Conservation (phyloP, 108 stramenopile species). For the Aurantiochytrium sp. region DNA sequence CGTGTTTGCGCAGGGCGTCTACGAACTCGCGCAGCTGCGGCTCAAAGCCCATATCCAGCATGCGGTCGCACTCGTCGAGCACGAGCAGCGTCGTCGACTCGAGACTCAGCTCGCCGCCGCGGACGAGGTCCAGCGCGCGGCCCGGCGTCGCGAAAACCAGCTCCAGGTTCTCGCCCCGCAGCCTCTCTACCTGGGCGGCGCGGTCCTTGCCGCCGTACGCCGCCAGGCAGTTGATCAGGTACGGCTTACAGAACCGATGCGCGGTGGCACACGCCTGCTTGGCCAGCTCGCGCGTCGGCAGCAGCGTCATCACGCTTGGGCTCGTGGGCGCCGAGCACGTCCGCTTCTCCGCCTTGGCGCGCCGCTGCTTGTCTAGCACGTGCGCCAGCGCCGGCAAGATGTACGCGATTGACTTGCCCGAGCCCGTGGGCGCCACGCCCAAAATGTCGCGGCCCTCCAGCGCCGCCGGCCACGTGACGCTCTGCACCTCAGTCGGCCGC, state of each 20-base stretch:
- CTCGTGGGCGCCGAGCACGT: slow-evolving; percentile 41
- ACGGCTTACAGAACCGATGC: slow-evolving; percentile 84
- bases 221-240: slow-evolving; percentile 82
- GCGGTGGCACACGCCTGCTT: slow-evolving; percentile 94
- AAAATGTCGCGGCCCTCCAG: slow-evolving; percentile 80
- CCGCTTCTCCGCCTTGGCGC: slow-evolving; percentile 39
- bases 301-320: slow-evolving; percentile 84
- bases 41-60: slow-evolving; percentile 97
- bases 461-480: slow-evolving; percentile 89
- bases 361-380: slow-evolving; percentile 72
- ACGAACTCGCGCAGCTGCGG: slow-evolving; percentile 96
- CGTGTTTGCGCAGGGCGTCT: slow-evolving; percentile 53
- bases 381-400: slow-evolving; percentile 89
- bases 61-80: slow-evolving; percentile 87
- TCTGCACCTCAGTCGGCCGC: slow-evolving; percentile 94
- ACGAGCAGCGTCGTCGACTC: slow-evolving; percentile 78
- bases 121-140: slow-evolving; percentile 81
- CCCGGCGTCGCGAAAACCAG: slow-evolving; percentile 93
- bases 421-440: slow-evolving; percentile 97
- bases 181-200: slow-evolving; percentile 72
- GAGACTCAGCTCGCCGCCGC: slow-evolving; percentile 78
- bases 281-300: slow-evolving; percentile 95
- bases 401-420: slow-evolving; percentile 95
- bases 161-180: slow-evolving; percentile 74
- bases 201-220: slow-evolving; percentile 95